phyloP scores from a whole-genome alignment of 495 filamentous ascomycete species.

The Pseudomonodictys pantanalensis region DNA sequence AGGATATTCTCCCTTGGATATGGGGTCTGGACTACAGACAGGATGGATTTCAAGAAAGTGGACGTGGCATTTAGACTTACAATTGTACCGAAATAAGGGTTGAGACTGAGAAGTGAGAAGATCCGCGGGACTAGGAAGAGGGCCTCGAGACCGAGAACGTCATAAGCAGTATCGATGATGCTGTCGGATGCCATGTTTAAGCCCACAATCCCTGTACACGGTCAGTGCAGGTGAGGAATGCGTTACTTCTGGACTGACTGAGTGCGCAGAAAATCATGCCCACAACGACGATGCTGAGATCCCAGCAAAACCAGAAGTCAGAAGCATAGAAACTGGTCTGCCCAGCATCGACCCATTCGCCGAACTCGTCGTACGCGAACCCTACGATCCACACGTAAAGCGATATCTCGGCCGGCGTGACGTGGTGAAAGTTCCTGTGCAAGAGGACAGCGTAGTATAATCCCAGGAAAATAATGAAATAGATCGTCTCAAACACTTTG shows the following conservation, averaged over 20 bases:
- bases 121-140: constrained; percentile 85
- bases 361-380: constrained; percentile 77
- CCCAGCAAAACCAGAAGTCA: constrained; percentile 90
- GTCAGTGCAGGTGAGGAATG: background rate
- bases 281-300: constrained; percentile 79
- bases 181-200: constrained; percentile 57
- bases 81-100: constrained; percentile 84
- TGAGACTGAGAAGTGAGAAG: constrained; percentile 82
- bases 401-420: constrained; percentile 53
- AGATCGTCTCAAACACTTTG: constrained; percentile 82
- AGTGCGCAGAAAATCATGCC: constrained; percentile 68
- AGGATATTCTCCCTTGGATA: no score
- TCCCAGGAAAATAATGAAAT: constrained; percentile 76
- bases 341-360: constrained; percentile 28
- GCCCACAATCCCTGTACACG: constrained; percentile 63
- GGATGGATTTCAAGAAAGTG: no score
- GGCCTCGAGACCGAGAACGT: constrained; percentile 84
- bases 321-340: constrained; percentile 31
- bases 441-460: constrained; percentile 85
- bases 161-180: constrained; percentile 76
- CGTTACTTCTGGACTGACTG: constrained; percentile 50
- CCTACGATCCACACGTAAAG: constrained; percentile 74
- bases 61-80: constrained; percentile 44
- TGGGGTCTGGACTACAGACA: no score
- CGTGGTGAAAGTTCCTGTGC: constrained; percentile 47